Base-by-base conservation (phyloP, 1,284 basidiomycete species). In the Cryptococcus floricola region DNA sequence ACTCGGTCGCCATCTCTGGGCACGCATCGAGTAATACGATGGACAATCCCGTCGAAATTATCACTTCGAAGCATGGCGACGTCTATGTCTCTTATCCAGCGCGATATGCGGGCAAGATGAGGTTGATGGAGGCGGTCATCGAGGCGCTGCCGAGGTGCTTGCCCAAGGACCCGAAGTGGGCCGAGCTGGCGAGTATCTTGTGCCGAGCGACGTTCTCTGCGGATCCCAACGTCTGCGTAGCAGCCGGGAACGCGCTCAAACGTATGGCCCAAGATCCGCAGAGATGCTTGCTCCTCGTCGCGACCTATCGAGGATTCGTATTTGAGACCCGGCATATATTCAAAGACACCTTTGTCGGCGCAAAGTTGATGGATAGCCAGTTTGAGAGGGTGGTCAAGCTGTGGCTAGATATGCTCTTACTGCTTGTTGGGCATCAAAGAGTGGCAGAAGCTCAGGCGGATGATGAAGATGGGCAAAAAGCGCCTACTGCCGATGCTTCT, bases 71-170 rank as follows among this genome's bases (percentile, higher is more conserved):
- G 37, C 88, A 91, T 67, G 80, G 82, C 0, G 86, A 89, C 62
- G 80, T 87, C 60, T 79, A 81, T 34, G 83, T 89, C 5, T 85
- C 86, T 1, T 96, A 92, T 70, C 84, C 87, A 19, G 78, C 80
- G 13, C 80, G 82, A 47, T 80, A 84, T 18, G 78, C 81, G 41
- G 81, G 89, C 0, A 84, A 86, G 53, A 84, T 96, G 65, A 84
- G 81, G 54, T 80, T 95, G 34, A 80, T 96, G 2, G 84, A 87
- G 58, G 84, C 87, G 0, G 86, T 89, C 68, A 88, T 95, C 71
- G 86, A 89, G 57, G 83, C 88, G 3, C 89, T 93, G 85, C 94
- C 93, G 0, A 84, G 91, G 8, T 87, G 86, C 61, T 79, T 94
- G 31, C 83, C 86, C 73, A 60, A 48, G 8, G 63, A 67, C n/a